Evolutionary conservation across 352 stramenopile genomes (phyloP), one percentile per base, ranked within the genome.

Genomic region (Pythium phragmiticola): DNA sequence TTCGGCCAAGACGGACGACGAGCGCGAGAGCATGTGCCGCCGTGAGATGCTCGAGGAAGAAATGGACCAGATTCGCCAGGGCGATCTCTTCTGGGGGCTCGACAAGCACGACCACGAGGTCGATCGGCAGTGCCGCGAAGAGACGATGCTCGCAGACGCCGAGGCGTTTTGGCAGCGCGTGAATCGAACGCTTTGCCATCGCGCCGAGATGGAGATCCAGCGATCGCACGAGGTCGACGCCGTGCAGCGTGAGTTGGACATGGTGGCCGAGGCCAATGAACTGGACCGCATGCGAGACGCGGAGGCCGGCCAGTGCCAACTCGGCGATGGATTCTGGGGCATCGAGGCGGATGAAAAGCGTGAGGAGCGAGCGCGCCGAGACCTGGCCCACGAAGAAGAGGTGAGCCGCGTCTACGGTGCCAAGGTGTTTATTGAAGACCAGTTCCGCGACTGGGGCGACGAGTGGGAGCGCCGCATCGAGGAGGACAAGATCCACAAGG

Each of bases 21-120:
- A 83, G 45, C 61, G 66, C 26, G 72, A 82, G 46, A 72, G 65
- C 7, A 74, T 75, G 17, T 66, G 64, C 28, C 71, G 75, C 3
- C 75, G 73, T 13, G 78, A 87, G 60, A 75, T 89, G 69, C 63
- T 84, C 9, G 73, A 84, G 13, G 69, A 86, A 56, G 80, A 89
- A 42, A 67, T 77, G 39, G 66, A 77, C 30, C 78, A 89, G 51
- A 70, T 87, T 28, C 47, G 52, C 19, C 28, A 64, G 8, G 78
- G 78, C 2, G 80, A 89, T 42, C 52, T 63, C 6, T 89, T 87
- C 46, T 88, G 78, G 78, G 80, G 78, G 0, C 3, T 82, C 6
- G 78, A 89, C 16, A 48, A 57, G 33, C 65, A 78, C 16, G 72
- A 82, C 23, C 68, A 68, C n/a, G 72, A 86, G 50, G 55, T 85